Conservation (phyloP, 805 yeast species). For the Ogataea pilisensis region DNA sequence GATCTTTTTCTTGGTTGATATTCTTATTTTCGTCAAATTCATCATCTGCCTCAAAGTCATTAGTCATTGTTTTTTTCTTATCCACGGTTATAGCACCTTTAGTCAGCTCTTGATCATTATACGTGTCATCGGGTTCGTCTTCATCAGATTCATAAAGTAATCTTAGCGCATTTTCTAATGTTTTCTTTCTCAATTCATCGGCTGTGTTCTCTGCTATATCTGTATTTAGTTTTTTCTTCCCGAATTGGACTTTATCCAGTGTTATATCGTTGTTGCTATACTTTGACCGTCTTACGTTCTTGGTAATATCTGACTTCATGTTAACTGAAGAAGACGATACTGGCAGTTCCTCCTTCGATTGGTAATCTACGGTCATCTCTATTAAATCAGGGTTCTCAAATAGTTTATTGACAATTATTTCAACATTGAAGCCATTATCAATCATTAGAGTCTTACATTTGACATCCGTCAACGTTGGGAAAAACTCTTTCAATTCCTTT, state of each 20-base stretch:
- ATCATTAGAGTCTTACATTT: constrained; percentile 48
- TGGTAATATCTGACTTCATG: not conserved
- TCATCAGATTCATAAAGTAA: constrained; percentile 71
- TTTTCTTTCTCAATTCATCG: constrained; percentile 52
- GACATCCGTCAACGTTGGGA: constrained; percentile 54
- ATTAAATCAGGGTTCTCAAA: constrained; percentile 57
- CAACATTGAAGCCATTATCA: constrained; percentile 49
- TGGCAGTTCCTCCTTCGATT: constrained; percentile 16
- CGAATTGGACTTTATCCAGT: constrained; percentile 28
- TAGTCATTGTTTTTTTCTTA: constrained; percentile 17
- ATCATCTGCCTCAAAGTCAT: constrained; percentile 30
- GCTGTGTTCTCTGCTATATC: constrained; percentile 13
- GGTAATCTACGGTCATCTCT: constrained; percentile 30
- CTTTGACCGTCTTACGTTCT: constrained; percentile 18
- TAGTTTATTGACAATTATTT: constrained; percentile 50
- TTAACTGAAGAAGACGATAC: no score
- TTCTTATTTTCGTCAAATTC: constrained; percentile 13
- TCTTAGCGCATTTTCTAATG: constrained; percentile 52
- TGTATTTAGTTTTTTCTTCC: constrained; percentile 29
- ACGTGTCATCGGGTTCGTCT: constrained; percentile 82
- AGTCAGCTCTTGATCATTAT: constrained; percentile 51
- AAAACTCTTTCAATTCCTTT: constrained; percentile 47
- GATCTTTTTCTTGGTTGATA: constrained; percentile 14
- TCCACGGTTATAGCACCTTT: constrained; percentile 12
- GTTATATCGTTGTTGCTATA: constrained; percentile 31